These are phyloP conservation scores for Talaromyces sp. DNA, from an alignment of 2,329 filamentous ascomycete genomes.

Conservation along the genomic window DNA sequence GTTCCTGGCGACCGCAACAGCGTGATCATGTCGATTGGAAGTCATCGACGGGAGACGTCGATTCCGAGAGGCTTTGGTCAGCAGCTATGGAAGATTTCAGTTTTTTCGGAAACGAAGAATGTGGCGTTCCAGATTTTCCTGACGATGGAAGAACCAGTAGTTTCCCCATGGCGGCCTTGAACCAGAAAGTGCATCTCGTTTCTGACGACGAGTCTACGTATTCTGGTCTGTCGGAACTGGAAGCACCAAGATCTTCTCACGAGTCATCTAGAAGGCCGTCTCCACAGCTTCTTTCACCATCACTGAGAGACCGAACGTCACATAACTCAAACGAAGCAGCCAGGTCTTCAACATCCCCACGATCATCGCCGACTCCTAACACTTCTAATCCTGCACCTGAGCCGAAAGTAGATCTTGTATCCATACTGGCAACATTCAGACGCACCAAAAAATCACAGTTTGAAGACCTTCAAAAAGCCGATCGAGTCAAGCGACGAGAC, in stretches of 20 bases:
- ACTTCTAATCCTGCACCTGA: slow-evolving; percentile 10
- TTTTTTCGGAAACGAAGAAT: slow-evolving; percentile 57
- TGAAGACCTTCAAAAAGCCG: slow-evolving; percentile 27
- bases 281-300: neutral
- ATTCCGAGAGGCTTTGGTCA: slow-evolving; percentile 56
- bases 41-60: slow-evolving; percentile 55
- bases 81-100: slow-evolving; percentile 57
- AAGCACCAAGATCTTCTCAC: slow-evolving; percentile 12
- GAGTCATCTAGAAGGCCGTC: neutral
- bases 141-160: slow-evolving; percentile 39
- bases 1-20: slow-evolving; percentile 37
- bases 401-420: slow-evolving; percentile 46
- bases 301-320: neutral
- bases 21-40: slow-evolving; percentile 42
- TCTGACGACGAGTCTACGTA: slow-evolving; percentile 19
- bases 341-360: slow-evolving; percentile 4
- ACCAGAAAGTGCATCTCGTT: slow-evolving; percentile 41
- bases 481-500: slow-evolving; percentile 13
- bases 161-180: slow-evolving; percentile 38
- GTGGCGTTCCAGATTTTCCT: slow-evolving; percentile 37
- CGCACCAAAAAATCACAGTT: slow-evolving; percentile 49
- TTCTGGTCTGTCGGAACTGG: slow-evolving; percentile 13
- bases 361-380: slow-evolving; percentile 2
- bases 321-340: neutral
- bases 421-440: slow-evolving; percentile 51